phyloP scores from a whole-genome alignment of 768 basidiomycete genomes.

The Phlegmacium glaucopus region DNA sequence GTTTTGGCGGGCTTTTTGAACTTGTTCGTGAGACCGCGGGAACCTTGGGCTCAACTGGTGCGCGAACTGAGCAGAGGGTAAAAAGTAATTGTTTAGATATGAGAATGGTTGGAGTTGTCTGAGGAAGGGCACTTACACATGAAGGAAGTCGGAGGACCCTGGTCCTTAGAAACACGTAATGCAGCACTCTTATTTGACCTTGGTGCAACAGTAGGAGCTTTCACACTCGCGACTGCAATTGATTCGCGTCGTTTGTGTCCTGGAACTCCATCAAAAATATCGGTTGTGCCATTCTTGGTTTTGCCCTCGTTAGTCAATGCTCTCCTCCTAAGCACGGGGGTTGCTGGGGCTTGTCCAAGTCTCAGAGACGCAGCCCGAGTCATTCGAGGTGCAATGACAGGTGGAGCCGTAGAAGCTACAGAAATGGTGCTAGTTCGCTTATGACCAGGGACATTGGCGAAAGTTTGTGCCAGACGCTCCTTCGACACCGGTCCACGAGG shows the following conservation, averaged over 20 bases:
- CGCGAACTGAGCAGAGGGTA: conserved; percentile 39
- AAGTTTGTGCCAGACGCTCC: conserved; percentile 60
- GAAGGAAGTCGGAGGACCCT: conserved; percentile 62
- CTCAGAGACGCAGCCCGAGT: conserved; percentile 72
- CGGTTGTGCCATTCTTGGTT: conserved; percentile 27
- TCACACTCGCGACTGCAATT: conserved; percentile 65
- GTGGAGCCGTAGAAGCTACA: conserved; percentile 75
- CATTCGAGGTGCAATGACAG: conserved; percentile 69
- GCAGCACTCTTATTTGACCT: conserved; percentile 79
- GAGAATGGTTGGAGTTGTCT: not conserved
- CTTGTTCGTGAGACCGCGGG: conserved; percentile 43
- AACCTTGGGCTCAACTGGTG: conserved; percentile 36
- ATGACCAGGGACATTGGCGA: conserved; percentile 79
- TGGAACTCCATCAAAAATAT: conserved; percentile 75
- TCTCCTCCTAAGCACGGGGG: conserved; percentile 37
- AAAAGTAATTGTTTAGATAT: not conserved
- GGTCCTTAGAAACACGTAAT: conserved; percentile 58
- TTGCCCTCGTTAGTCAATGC: conserved; percentile 30
- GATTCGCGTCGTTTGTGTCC: conserved; percentile 81
- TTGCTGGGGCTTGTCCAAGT: conserved; percentile 45
- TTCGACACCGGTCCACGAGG: conserved; percentile 57
- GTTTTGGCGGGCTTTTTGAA: conserved; percentile 29
- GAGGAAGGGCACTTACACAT: conserved; percentile 50
- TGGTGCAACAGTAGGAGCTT: conserved; percentile 64
- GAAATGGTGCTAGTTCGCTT: conserved; percentile 64